phyloP scores from a whole-genome alignment of 352 stramenopile genomes.

The Globisporangium heterothallicum region DNA sequence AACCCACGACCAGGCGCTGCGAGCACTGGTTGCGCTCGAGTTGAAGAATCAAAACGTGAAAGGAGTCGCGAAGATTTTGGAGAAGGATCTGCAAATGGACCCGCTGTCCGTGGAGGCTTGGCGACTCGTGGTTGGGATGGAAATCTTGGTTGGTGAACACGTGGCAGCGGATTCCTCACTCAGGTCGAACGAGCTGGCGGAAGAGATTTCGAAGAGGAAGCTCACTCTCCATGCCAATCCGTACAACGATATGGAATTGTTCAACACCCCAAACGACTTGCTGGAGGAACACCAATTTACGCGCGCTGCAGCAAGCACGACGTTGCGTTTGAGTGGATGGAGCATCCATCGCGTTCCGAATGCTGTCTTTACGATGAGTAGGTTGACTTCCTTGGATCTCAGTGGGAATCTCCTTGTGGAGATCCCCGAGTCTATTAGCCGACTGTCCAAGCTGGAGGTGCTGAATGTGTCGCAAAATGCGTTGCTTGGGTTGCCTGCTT shows the following conservation, averaged over 20 bases:
- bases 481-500: constrained; percentile 30
- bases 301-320: background rate
- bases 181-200: constrained; percentile 21
- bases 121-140: constrained; percentile 40
- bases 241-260: constrained; percentile 9
- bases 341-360: constrained; percentile 27
- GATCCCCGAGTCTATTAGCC: constrained; percentile 29
- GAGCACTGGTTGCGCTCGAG: constrained; percentile 36
- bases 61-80: constrained; percentile 27
- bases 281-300: background rate
- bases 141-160: constrained; percentile 50
- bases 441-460: constrained; percentile 28
- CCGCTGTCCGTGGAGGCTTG: constrained; percentile 38
- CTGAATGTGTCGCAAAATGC: constrained; percentile 61
- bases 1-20: constrained; percentile 24
- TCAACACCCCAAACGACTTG: constrained; percentile 20
- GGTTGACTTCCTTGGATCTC: constrained; percentile 38
- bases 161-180: background rate
- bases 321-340: background rate
- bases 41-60: constrained; percentile 37
- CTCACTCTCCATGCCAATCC: constrained; percentile 19
- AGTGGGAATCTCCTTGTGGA: constrained; percentile 44
- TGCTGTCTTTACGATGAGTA: constrained; percentile 24
- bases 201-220: constrained; percentile 29
- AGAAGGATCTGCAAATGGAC: constrained; percentile 26